A percentile compares a stretch with the other conserved stretches of the same genome.
Evolutionary conservation across 2,329 filamentous ascomycete species (phyloP).

Genomic region (Dactylellina drechsleri): DNA sequence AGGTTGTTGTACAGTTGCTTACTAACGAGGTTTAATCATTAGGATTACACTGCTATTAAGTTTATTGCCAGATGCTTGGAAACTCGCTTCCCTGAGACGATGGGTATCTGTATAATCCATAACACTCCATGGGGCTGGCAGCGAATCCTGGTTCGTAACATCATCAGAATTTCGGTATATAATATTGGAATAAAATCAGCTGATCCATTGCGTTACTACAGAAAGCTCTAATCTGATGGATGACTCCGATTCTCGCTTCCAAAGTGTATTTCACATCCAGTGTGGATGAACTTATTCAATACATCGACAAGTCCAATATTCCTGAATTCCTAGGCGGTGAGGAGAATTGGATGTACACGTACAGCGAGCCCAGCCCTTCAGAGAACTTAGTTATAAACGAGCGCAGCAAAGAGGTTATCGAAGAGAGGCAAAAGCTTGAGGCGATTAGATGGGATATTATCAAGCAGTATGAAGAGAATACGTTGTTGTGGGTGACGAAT

Average conservation of each 20-base stretch:
- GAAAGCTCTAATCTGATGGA: conserved; percentile 67
- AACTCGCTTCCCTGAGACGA: conserved; percentile 93
- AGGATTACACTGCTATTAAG: conserved; percentile 94
- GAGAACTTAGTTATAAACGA: conserved; percentile 69
- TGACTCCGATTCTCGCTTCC: conserved; percentile 91
- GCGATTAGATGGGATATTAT: conserved; percentile 67
- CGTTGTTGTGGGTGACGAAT: conserved; percentile 76
- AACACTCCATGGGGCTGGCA: conserved; percentile 98
- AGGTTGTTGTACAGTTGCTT: background rate
- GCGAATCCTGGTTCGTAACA: conserved; percentile 68
- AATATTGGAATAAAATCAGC: too few species aligned
- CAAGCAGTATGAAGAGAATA: conserved; percentile 77
- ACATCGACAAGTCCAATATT: conserved; percentile 76
- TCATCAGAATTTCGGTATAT: too few species aligned
- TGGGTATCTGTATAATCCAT: conserved; percentile 90
- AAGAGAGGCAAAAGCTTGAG: conserved; percentile 69
- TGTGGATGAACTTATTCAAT: conserved; percentile 78
- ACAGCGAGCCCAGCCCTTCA: conserved; percentile 85
- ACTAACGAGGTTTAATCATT: background rate
- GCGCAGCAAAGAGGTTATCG: conserved; percentile 68
- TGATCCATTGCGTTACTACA: too few species aligned
- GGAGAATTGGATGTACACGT: conserved; percentile 86
- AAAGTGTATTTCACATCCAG: conserved; percentile 96
- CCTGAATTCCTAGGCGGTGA: conserved; percentile 79
- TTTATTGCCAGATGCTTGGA: conserved; percentile 99